A percentile compares a stretch with the other conserved stretches of the same genome.
These are phyloP conservation scores for Aspergillus sp. DNA, from an alignment of 2,329 filamentous ascomycete species.

Conservation along the genomic window DNA sequence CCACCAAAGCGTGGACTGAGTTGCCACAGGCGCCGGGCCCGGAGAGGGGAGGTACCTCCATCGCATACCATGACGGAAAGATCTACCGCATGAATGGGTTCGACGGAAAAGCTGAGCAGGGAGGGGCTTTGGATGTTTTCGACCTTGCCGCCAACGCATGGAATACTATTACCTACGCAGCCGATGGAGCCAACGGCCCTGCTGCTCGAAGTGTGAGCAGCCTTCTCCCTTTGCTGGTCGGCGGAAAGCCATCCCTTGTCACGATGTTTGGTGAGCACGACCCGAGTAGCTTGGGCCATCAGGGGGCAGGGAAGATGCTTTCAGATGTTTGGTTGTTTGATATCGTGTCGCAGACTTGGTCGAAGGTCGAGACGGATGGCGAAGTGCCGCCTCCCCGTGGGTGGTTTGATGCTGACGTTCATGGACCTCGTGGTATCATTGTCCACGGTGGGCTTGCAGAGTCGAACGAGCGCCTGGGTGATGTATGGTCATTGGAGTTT, in stretches of 20 bases:
- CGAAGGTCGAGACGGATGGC: constrained; percentile 24
- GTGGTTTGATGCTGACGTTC: constrained; percentile 56
- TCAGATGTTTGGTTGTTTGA: constrained; percentile 53
- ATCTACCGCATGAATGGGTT: constrained; percentile 81
- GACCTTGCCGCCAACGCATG: constrained; percentile 41
- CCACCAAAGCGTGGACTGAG: constrained; percentile 64
- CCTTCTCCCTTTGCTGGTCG: constrained; percentile 44
- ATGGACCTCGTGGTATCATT: constrained; percentile 35
- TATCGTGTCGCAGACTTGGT: constrained; percentile 35
- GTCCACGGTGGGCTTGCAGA: constrained; percentile 55
- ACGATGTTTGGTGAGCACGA: constrained; percentile 57
- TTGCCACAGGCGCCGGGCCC: constrained; percentile 67
- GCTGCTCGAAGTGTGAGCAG: constrained; percentile 51
- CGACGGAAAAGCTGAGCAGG: constrained; percentile 68
- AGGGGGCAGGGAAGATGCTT: constrained; percentile 58
- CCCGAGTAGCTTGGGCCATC: constrained; percentile 54
- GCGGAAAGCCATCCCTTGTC: constrained; percentile 40
- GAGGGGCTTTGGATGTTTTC: constrained; percentile 69
- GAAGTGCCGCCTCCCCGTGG: constrained; percentile 45
- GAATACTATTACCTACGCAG: constrained; percentile 28
- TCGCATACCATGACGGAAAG: constrained; percentile 63
- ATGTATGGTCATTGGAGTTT: constrained; percentile 43
- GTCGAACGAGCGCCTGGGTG: constrained; percentile 52
- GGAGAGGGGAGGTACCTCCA: constrained; percentile 65
- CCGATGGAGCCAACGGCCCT: constrained; percentile 50